Percentiles rank a stretch among this genome's conserved stretches.
These are phyloP conservation scores for Stereum hirsutum DNA, from an alignment of 1,284 basidiomycete genomes.

Conservation along the genomic window DNA sequence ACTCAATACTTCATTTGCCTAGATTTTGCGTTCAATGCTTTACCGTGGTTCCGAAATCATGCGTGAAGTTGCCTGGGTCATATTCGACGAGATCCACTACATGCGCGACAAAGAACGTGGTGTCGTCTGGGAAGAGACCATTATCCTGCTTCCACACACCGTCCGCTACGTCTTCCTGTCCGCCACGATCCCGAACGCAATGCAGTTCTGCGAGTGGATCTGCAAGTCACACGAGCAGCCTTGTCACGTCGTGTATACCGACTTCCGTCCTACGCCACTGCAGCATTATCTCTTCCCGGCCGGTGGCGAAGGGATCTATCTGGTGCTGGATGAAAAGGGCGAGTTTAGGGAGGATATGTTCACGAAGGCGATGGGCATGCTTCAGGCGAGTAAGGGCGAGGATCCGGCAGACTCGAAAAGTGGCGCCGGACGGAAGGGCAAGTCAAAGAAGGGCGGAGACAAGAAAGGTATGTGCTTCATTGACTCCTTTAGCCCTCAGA, in stretches of 20 bases:
- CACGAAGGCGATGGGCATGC: conserved; percentile 93
- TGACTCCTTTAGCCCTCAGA: not conserved
- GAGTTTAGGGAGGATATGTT: conserved; percentile 98
- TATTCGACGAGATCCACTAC: conserved; percentile 99
- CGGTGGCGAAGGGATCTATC: conserved; percentile 93
- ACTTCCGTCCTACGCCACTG: conserved; percentile 95
- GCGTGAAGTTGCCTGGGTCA: conserved; percentile 99
- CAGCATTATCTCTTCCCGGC: conserved; percentile 98
- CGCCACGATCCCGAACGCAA: conserved; percentile 99
- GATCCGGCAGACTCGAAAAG: conserved; percentile 82
- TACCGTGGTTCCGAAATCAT: conserved; percentile 99
- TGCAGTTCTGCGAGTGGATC: conserved; percentile 99
- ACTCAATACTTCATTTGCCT: not conserved
- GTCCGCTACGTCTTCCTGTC: conserved; percentile 99
- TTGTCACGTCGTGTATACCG: conserved; percentile 98
- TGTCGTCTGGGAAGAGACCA: conserved; percentile 89
- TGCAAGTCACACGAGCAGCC: conserved; percentile 96
- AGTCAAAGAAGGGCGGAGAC: conserved; percentile 84
- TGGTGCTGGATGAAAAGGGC: conserved; percentile 96
- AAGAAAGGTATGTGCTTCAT: conserved; percentile 64
- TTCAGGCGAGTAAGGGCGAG: conserved; percentile 82
- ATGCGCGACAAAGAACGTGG: conserved; percentile 96
- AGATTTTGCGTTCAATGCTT: conserved; percentile 98
- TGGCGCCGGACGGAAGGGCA: conserved; percentile 83
- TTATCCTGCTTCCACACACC: conserved; percentile 92